A percentile compares a stretch with the other conserved stretches of the same genome.
Conservation (phyloP, 108 stramenopile genomes). For the Skeletonema marinoi region DNA sequence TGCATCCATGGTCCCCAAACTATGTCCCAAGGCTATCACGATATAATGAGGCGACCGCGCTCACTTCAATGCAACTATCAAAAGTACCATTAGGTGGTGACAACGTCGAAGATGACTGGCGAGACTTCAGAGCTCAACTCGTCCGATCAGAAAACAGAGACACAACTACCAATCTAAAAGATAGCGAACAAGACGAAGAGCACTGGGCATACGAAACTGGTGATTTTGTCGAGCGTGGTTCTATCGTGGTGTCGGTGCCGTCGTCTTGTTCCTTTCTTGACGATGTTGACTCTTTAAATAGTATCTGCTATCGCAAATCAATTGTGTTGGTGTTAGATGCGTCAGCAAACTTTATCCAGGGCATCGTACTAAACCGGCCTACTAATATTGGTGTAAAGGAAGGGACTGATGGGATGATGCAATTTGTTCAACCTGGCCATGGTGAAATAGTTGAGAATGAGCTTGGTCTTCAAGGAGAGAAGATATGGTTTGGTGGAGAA, state of each 20-base stretch:
- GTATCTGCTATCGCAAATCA: constrained; percentile 74
- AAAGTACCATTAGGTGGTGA: background rate
- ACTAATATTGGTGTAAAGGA: constrained; percentile 50
- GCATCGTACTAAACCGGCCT: constrained; percentile 79
- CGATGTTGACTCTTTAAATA: constrained; percentile 47
- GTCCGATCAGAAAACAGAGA: constrained; percentile 40
- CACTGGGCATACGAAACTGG: constrained; percentile 69
- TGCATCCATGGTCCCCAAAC: background rate
- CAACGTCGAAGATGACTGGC: constrained; percentile 56
- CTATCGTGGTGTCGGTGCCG: constrained; percentile 56
- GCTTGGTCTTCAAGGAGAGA: constrained; percentile 17
- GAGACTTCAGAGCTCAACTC: constrained; percentile 68
- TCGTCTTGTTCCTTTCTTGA: constrained; percentile 29
- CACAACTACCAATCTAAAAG: constrained; percentile 2
- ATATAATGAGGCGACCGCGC: background rate
- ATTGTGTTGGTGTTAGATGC: constrained; percentile 73
- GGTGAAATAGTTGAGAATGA: constrained; percentile 36
- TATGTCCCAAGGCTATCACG: background rate
- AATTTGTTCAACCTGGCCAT: constrained; percentile 27
- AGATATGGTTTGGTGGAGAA: constrained; percentile 77
- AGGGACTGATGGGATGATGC: constrained; percentile 32
- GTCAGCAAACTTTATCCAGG: constrained; percentile 61
- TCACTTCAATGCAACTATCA: background rate
- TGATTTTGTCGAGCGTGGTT: constrained; percentile 56
- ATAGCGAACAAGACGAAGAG: constrained; percentile 10